A percentile compares a stretch with the other conserved stretches of the same genome.
phyloP scores from a whole-genome alignment of 1,139 yeast genomes.

The Candida sp. region DNA sequence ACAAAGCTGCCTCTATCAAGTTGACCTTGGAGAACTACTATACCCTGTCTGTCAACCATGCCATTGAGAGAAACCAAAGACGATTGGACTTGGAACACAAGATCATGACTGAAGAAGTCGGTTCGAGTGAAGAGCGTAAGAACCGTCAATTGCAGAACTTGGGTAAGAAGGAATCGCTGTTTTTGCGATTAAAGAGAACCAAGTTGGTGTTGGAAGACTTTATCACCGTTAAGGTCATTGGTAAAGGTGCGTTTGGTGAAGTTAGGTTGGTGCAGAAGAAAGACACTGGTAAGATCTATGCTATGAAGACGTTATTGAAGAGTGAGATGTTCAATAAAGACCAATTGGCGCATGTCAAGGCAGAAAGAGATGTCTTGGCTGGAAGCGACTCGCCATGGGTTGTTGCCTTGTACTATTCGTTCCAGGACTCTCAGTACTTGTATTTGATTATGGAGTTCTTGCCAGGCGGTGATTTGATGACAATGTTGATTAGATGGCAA shows the following conservation, averaged over 20 bases:
- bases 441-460: constrained; percentile 84
- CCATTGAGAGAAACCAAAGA: constrained; percentile 82
- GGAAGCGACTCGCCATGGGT: constrained; percentile 92
- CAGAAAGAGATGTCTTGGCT: constrained; percentile 85
- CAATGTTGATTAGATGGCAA: constrained; percentile 88
- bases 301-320: constrained; percentile 81
- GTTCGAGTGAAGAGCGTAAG: constrained; percentile 70
- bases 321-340: constrained; percentile 86
- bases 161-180: constrained; percentile 81
- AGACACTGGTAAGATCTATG: constrained; percentile 84
- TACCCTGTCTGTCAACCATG: constrained; percentile 78
- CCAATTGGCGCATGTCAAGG: constrained; percentile 83
- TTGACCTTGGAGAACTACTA: constrained; percentile 74
- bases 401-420: constrained; percentile 78
- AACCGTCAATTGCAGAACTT: constrained; percentile 72
- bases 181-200: constrained; percentile 75
- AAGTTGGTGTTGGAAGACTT: constrained; percentile 77
- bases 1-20: constrained; percentile 75
- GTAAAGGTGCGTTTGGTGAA: constrained; percentile 90
- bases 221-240: constrained; percentile 79
- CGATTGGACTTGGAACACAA: constrained; percentile 74
- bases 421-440: constrained; percentile 77
- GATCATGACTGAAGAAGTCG: constrained; percentile 63
- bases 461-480: constrained; percentile 90
- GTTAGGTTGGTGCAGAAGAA: constrained; percentile 82